phyloP scores from a whole-genome alignment of 345 rosid species.

The Aquilaria sinensis region DNA sequence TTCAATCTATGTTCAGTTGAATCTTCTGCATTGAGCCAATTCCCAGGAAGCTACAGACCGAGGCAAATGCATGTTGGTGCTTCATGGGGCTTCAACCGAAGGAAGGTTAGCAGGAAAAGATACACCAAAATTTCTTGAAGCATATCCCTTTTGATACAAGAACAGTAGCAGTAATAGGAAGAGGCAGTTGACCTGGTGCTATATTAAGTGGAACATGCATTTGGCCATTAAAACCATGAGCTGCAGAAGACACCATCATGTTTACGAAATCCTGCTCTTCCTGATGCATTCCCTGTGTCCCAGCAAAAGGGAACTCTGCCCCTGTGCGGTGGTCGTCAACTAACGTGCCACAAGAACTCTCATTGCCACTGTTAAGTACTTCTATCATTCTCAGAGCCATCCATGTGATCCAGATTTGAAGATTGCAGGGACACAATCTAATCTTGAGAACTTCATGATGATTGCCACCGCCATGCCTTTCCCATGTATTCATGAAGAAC shows the following conservation, averaged over 20 bases:
- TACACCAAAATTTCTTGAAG: conserved; percentile 2
- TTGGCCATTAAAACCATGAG: conserved; percentile 9
- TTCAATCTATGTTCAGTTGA: conserved; percentile 1
- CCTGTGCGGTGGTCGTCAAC: background rate
- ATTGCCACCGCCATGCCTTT: conserved; percentile 15
- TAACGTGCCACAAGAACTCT: background rate
- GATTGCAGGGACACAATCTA: background rate
- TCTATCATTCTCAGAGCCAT: conserved; percentile 5
- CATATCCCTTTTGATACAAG: conserved; percentile 12
- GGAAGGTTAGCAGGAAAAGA: conserved; percentile 9
- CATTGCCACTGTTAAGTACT: background rate
- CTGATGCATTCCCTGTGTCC: conserved; percentile 13
- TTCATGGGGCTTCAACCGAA: conserved; percentile 1
- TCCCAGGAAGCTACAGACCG: conserved; percentile 7
- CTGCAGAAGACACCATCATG: conserved; percentile 9
- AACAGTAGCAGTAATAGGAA: background rate
- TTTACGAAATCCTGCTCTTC: conserved; percentile 16
- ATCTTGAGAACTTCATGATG: conserved; percentile 13
- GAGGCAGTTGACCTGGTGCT: conserved; percentile 6
- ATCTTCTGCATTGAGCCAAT: conserved; percentile 8
- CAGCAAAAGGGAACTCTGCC: conserved; percentile 3
- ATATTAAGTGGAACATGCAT: conserved; percentile 10
- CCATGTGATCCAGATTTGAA: background rate
- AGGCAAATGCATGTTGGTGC: conserved; percentile 9
- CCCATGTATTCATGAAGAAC: conserved; percentile 25